phyloP scores from a whole-genome alignment of 2,329 filamentous ascomycete species.

The Colletotrichum cordylinicola region DNA sequence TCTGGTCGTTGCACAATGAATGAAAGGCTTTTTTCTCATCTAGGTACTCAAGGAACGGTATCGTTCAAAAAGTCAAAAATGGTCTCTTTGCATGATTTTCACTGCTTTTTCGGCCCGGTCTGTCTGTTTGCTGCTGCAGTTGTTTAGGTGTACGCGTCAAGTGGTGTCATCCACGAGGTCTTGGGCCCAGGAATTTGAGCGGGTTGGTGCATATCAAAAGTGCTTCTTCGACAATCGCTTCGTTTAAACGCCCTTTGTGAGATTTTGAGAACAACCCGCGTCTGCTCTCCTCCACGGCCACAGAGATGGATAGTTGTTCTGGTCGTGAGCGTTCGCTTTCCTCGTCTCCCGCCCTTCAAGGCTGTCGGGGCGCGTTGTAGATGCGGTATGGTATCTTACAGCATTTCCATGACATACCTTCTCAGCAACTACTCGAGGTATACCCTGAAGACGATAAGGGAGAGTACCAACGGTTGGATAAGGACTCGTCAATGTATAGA shows the following conservation, averaged over 20 bases:
- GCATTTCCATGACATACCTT: neutral
- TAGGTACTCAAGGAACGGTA: conserved; percentile 23
- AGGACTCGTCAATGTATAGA: neutral
- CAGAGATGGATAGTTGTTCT: neutral
- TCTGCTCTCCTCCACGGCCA: neutral
- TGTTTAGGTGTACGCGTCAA: neutral
- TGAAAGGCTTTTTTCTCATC: conserved; percentile 23
- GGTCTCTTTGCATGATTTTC: conserved; percentile 22
- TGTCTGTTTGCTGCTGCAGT: neutral
- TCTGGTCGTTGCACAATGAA: conserved; percentile 24
- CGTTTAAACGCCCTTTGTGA: neutral
- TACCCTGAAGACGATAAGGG: rapidly evolving
- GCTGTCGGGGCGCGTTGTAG: neutral
- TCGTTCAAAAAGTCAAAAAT: conserved; percentile 24
- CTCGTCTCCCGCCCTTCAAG: neutral
- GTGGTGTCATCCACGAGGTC: neutral
- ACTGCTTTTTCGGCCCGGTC: neutral
- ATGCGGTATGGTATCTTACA: neutral
- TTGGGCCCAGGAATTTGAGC: too few relatives aligned
- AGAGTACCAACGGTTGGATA: neutral
- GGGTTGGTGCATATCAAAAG: too few relatives aligned
- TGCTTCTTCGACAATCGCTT: too few relatives aligned
- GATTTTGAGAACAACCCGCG: neutral
- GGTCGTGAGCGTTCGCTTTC: too few relatives aligned
- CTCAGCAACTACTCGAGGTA: neutral